These are phyloP conservation scores for Echria macrotheca DNA, from an alignment of 495 filamentous ascomycete species.

Conservation along the genomic window DNA sequence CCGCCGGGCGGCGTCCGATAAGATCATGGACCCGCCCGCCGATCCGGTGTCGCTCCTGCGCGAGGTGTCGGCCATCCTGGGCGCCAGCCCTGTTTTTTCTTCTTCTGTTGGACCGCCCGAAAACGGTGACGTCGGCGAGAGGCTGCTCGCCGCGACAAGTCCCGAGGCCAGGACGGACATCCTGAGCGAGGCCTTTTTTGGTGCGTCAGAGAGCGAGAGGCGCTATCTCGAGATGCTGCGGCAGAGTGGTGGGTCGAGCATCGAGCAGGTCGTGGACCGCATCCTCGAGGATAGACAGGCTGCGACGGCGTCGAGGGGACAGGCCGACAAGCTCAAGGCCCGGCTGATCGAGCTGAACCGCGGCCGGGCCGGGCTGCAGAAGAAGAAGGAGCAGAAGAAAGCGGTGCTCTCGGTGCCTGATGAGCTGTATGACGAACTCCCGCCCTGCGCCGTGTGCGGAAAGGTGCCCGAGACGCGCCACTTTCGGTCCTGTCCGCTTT, in stretches of 20 bases:
- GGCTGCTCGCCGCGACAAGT: slow-evolving; percentile 18
- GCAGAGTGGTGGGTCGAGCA: slow-evolving; percentile 20
- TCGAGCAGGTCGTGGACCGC: slow-evolving; percentile 34
- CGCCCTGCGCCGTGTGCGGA: slow-evolving; percentile 34
- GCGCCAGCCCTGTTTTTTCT: neutral
- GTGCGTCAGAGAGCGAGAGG: slow-evolving; percentile 17
- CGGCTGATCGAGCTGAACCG: slow-evolving; percentile 38
- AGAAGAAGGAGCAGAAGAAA: slow-evolving; percentile 29
- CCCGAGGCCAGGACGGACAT: slow-evolving; percentile 17
- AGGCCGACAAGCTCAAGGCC: slow-evolving; percentile 31
- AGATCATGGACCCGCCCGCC: slow-evolving; percentile 18
- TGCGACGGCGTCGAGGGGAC: slow-evolving; percentile 24
- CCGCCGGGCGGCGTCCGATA: slow-evolving; percentile 18
- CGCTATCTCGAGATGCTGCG: slow-evolving; percentile 40
- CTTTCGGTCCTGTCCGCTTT: slow-evolving; percentile 36
- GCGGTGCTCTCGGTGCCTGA: slow-evolving; percentile 16
- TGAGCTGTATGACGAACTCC: slow-evolving; percentile 29
- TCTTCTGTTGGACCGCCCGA: neutral
- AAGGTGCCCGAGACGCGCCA: slow-evolving; percentile 21
- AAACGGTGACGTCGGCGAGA: slow-evolving; percentile 15
- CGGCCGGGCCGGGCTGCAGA: slow-evolving; percentile 37
- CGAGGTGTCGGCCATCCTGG: slow-evolving; percentile 22
- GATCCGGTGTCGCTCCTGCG: slow-evolving; percentile 11
- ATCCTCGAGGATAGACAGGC: slow-evolving; percentile 34
- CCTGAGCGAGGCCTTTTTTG: slow-evolving; percentile 34